phyloP scores from a whole-genome alignment of 495 filamentous ascomycete genomes.

The Penicillium paxilli region DNA sequence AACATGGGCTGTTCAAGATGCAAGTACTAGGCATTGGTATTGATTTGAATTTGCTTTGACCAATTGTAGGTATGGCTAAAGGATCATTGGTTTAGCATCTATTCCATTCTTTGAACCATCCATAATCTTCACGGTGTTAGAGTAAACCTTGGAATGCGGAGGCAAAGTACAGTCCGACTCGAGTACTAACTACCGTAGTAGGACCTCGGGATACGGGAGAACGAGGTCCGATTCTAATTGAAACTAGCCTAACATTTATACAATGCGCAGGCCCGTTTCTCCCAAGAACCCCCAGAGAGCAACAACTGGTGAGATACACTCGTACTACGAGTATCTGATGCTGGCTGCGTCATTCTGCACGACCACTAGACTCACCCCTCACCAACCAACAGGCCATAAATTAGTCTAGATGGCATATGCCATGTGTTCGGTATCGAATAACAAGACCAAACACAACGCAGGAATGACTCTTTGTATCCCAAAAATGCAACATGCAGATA shows the following conservation, averaged over 20 bases:
- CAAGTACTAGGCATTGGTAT: no score
- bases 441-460: not conserved
- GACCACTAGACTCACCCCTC: not conserved
- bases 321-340: not conserved
- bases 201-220: not conserved
- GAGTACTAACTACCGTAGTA: no score
- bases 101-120: no score
- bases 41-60: not conserved
- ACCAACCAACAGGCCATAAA: not conserved
- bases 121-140: no score
- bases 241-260: not conserved
- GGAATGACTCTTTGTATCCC: constrained; percentile 2
- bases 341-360: not conserved
- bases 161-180: no score
- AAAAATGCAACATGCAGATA: constrained; percentile 24
- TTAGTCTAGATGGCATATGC: constrained; percentile 8
- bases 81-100: not conserved
- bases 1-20: not conserved
- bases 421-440: constrained; percentile 18
- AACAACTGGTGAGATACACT: not conserved
- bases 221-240: not conserved
- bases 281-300: not conserved
- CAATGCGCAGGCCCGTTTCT: no score
- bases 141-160: no score
- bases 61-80: not conserved